A percentile compares a stretch with the other conserved stretches of the same genome.
phyloP scores from a whole-genome alignment of 2,329 filamentous ascomycete species.

The Colletotrichum echinochloae region DNA sequence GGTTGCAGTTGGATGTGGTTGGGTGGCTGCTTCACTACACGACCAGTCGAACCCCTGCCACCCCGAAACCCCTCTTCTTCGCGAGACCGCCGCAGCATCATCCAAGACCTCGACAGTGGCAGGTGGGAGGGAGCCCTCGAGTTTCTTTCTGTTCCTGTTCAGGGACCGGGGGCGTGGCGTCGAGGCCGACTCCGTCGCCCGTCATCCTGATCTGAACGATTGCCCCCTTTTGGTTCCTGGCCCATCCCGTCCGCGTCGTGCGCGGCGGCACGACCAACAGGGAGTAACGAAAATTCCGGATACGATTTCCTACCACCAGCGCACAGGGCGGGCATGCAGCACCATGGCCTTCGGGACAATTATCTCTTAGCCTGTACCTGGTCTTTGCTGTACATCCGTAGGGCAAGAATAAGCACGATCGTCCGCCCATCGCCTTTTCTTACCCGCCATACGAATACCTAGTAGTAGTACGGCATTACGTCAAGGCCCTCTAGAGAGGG shows the following conservation, averaged over 20 bases:
- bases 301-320: slow-evolving; percentile 18
- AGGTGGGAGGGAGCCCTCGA: background rate
- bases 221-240: slow-evolving; percentile 7
- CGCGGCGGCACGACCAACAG: background rate
- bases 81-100: slow-evolving; percentile 20
- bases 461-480: background rate
- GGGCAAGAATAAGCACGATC: slow-evolving; percentile 39
- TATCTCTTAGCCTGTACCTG: slow-evolving; percentile 3
- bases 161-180: slow-evolving; percentile 14
- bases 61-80: background rate
- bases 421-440: slow-evolving; percentile 20
- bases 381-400: slow-evolving; percentile 17
- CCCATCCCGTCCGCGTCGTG: slow-evolving; percentile 6
- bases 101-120: slow-evolving; percentile 24
- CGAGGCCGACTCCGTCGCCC: background rate
- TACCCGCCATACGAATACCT: background rate
- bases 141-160: slow-evolving; percentile 23
- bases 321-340: background rate
- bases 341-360: slow-evolving; percentile 17
- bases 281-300: slow-evolving; percentile 10
- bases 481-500: background rate
- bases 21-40: background rate
- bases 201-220: background rate
- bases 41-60: background rate
- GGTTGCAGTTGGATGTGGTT: slow-evolving; percentile 28